phyloP scores from a whole-genome alignment of 2,329 filamentous ascomycete genomes.

The Colletotrichum karsti region DNA sequence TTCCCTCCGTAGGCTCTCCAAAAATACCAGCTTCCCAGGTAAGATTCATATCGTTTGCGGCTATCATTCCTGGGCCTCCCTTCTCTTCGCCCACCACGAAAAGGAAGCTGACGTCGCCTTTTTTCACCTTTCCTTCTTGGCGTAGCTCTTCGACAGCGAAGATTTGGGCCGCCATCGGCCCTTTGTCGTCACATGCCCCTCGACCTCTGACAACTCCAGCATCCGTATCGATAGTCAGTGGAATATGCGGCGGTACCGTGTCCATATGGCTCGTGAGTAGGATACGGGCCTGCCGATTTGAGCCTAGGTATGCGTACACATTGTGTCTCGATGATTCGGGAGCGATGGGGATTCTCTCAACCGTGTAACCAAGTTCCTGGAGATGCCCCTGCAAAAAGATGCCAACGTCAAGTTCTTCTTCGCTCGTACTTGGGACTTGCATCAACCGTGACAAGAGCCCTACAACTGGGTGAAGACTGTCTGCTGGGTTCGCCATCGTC shows the following conservation, averaged over 20 bases:
- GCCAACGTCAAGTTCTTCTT: background rate
- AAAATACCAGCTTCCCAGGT: conserved; percentile 72
- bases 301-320: background rate
- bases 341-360: background rate
- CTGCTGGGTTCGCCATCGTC: background rate
- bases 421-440: background rate
- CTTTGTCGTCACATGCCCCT: background rate
- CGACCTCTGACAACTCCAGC: background rate
- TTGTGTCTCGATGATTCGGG: background rate
- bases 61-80: conserved; percentile 72
- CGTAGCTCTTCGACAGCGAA: background rate
- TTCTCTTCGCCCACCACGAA: conserved; percentile 74
- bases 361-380: background rate
- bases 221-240: background rate
- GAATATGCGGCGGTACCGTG: background rate
- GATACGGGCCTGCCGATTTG: background rate
- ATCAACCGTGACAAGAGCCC: background rate
- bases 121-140: conserved; percentile 10
- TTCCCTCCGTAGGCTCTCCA: conserved; percentile 77
- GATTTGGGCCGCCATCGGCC: background rate
- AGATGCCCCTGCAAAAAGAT: background rate
- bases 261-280: background rate
- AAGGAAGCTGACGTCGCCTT: conserved; percentile 53
- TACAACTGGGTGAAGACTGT: background rate
- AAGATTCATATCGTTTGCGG: conserved; percentile 53